Evolutionary conservation across 108 stramenopile species (phyloP).

Genomic region (Epipyxis sp.): DNA sequence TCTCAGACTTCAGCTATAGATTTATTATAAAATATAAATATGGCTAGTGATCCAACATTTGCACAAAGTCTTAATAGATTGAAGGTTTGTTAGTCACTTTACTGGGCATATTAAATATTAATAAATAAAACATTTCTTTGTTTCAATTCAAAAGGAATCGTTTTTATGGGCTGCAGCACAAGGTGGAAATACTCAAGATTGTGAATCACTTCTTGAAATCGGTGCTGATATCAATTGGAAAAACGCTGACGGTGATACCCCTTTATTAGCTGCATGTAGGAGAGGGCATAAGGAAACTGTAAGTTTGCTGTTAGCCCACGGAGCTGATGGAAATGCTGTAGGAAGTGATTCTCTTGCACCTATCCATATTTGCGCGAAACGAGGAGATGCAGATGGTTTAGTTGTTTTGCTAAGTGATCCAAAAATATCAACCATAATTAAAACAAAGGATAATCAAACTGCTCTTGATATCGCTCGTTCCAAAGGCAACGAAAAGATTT

Average conservation of each 20-base stretch:
- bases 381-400: background rate
- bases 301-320: background rate
- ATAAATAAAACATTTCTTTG: background rate
- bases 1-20: too few relatives aligned
- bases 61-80: conserved; percentile 14
- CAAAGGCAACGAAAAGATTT: conserved; percentile 17
- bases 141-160: conserved; percentile 6
- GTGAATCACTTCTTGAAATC: conserved; percentile 16
- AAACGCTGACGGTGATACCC: conserved; percentile 22
- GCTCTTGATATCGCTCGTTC: conserved; percentile 6
- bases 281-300: conserved; percentile 25
- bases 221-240: conserved; percentile 31
- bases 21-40: background rate
- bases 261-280: conserved; percentile 27
- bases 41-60: conserved; percentile 10
- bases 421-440: background rate
- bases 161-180: conserved; percentile 33
- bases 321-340: background rate
- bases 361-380: background rate
- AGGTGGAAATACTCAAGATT: conserved; percentile 27
- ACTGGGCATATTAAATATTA: background rate
- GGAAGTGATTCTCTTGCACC: background rate
- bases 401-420: background rate
- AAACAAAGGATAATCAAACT: background rate
- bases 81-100: conserved; percentile 3